Evolutionary conservation across 176 grass and related monocot genomes (phyloP).

Genomic region (Carex littledalei): DNA sequence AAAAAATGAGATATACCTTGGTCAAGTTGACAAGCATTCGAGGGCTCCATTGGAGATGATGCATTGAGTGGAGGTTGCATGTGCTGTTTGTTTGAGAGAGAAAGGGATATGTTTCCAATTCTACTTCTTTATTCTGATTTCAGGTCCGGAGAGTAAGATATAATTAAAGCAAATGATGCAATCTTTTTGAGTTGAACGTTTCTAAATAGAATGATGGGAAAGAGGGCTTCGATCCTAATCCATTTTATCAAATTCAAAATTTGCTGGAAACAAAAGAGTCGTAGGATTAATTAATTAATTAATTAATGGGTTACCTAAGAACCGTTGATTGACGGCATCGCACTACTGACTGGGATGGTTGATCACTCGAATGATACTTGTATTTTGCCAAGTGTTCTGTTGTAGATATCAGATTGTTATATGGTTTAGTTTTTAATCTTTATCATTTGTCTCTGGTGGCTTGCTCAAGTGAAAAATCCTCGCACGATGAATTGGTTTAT

Average conservation of each 20-base stretch:
- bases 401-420: no score
- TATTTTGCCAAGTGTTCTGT: no score
- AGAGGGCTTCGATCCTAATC: background rate
- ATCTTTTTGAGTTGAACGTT: background rate
- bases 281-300: background rate
- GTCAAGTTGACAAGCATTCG: conserved; percentile 19
- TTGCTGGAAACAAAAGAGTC: background rate
- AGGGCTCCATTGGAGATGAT: conserved; percentile 15
- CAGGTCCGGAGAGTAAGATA: background rate
- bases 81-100: conserved; percentile 11
- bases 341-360: background rate
- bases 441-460: no score
- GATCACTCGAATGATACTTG: background rate
- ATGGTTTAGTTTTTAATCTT: no score
- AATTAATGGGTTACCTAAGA: background rate
- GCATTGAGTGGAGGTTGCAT: background rate
- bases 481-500: no score
- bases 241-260: background rate
- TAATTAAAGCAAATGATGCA: background rate
- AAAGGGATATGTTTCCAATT: background rate
- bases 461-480: no score
- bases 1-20: conserved; percentile 9
- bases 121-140: background rate
- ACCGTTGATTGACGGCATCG: background rate
- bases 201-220: background rate